Conservation (phyloP, 208 protist species). For the Willaertia magna region DNA sequence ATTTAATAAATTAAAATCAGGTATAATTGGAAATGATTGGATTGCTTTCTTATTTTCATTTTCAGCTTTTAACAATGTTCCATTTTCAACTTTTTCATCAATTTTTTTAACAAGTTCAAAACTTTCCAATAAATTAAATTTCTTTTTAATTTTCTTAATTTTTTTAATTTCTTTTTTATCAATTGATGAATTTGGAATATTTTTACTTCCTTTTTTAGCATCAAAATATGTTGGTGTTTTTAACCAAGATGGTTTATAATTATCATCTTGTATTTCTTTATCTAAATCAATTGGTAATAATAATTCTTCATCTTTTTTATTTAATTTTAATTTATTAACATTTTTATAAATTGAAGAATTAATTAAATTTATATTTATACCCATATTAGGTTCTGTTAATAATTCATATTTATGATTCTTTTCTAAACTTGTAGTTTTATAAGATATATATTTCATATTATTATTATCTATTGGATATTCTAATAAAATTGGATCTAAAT, state of each 20-base stretch:
- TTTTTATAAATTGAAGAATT: background rate
- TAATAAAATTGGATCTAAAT: background rate
- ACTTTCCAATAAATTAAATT: background rate
- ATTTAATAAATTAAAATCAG: background rate
- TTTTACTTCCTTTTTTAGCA: background rate
- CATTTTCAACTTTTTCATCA: background rate
- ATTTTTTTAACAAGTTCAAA: background rate
- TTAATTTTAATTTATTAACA: background rate
- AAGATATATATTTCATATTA: background rate
- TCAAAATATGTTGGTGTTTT: background rate
- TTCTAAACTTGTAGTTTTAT: background rate
- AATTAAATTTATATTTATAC: background rate
- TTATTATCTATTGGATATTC: background rate
- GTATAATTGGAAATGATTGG: background rate
- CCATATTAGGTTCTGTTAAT: background rate
- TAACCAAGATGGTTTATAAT: background rate
- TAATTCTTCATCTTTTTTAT: background rate
- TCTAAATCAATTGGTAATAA: background rate
- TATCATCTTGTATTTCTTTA: background rate
- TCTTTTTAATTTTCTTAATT: background rate
- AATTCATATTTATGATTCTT: conserved; percentile 2
- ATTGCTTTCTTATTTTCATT: background rate
- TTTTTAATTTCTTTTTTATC: background rate
- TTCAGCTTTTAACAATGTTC: background rate
- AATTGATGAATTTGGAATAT: background rate